Evolutionary conservation across 2,329 filamentous ascomycete species (phyloP), one percentile per base, ranked within the genome.

Genomic region (Helminthosporium solani): DNA sequence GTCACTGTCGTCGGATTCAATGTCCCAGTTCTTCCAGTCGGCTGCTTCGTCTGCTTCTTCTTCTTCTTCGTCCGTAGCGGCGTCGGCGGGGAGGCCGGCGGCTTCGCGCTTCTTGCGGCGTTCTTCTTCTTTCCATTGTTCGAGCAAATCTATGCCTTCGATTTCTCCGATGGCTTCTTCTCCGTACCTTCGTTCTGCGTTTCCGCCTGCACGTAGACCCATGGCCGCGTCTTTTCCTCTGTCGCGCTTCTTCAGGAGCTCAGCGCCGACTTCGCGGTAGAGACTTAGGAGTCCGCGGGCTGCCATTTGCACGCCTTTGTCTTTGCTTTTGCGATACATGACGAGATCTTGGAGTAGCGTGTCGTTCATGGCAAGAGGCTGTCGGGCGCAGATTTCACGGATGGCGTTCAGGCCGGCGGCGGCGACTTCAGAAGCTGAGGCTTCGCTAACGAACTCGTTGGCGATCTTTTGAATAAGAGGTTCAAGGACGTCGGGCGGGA

Each of bases 271-370:
- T 64, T 97, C 91, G 57, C 94, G 80, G 75, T 95, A 99, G 5
- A 99, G 78, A 19, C 89, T 90, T 33, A 99, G 77, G 6, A 99
- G 76, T 53, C 94, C 92, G 69, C 94, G 92, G 12, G 92, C 90
- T 7, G 94, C 94, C 94, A 99, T 97, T 82, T 95, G 91, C n/a
- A 94, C 88, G 49, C 92, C 91, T 76, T 97, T 99, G 66, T 99
- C 94, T 68, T 99, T 99, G 66, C 89, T 95, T 77, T 95, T 96
- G 50, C 89, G 83, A 73, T 99, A 97, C 56, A 94, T 87, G 8
- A 97, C 90, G 42, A 99, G 74, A 76, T 99, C 94, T 69, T 99
- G 92, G 23, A 99, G 75, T n/a, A 99, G 74, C 0, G 91, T 96
- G 55, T 97, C 91, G 41, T 84, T 90, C 88, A 99, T 97, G 5